These are phyloP conservation scores for Xylariales sp. DNA, from an alignment of 2,329 filamentous ascomycete genomes.

Conservation along the genomic window DNA sequence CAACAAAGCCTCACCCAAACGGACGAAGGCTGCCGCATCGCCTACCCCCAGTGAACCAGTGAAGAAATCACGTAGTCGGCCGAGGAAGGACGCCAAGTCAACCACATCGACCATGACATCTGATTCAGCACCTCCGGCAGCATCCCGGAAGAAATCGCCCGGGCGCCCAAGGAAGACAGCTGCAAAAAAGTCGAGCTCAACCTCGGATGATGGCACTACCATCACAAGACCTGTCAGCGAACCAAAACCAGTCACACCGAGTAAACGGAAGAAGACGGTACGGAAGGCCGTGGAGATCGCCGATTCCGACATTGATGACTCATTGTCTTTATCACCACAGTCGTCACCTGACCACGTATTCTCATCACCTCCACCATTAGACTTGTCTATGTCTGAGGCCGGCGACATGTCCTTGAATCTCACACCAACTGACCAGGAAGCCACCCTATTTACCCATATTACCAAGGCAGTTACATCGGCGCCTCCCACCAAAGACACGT, in stretches of 20 bases:
- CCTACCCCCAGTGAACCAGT: slow-evolving; percentile 15
- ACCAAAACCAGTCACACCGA: slow-evolving; percentile 4
- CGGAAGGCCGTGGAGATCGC: slow-evolving; percentile 40
- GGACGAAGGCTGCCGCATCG: slow-evolving; percentile 7
- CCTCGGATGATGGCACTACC: not conserved
- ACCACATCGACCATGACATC: too few relatives aligned
- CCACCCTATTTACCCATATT: slow-evolving; percentile 46
- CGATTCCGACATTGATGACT: slow-evolving; percentile 42
- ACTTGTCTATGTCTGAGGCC: slow-evolving; percentile 38
- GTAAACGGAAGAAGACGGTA: slow-evolving; percentile 14
- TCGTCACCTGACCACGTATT: slow-evolving; percentile 35
- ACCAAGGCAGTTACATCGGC: slow-evolving; percentile 48
- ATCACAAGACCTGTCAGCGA: not conserved
- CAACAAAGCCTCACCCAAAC: slow-evolving; percentile 23
- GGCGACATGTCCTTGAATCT: slow-evolving; percentile 41
- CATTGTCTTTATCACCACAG: slow-evolving; percentile 25
- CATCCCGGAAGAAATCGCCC: slow-evolving; percentile 16
- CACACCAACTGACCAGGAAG: slow-evolving; percentile 37
- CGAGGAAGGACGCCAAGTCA: slow-evolving; percentile 39
- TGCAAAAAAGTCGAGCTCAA: not conserved
- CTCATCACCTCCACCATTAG: slow-evolving; percentile 37
- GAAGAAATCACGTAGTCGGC: slow-evolving; percentile 36
- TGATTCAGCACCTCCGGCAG: not conserved
- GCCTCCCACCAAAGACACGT: slow-evolving; percentile 44
- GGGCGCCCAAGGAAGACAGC: slow-evolving; percentile 24